Evolutionary conservation across 2,329 filamentous ascomycete species (phyloP).

Genomic region (Trichoderma breve): DNA sequence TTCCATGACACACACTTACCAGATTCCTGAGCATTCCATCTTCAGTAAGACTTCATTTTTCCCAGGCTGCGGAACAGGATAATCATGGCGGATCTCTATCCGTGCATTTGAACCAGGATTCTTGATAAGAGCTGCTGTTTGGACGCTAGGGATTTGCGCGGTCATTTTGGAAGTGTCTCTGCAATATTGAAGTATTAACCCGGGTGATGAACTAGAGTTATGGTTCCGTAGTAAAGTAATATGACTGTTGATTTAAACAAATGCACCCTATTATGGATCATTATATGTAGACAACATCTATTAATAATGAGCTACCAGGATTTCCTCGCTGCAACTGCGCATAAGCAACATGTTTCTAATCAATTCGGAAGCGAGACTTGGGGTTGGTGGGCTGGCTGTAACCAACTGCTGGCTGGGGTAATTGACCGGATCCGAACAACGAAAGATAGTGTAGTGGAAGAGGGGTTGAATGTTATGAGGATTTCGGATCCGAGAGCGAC

Average conservation of each 20-base stretch:
- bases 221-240: neutral
- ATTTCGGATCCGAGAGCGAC: neutral
- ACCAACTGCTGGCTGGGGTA: neutral
- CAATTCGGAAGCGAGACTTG: neutral
- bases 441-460: neutral
- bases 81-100: neutral
- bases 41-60: constrained; percentile 4
- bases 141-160: neutral
- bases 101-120: neutral
- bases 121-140: neutral
- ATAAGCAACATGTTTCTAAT: neutral
- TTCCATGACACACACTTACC: neutral
- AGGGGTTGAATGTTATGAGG: neutral
- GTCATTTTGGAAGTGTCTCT: neutral
- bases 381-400: neutral
- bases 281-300: neutral
- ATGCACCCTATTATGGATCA: neutral
- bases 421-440: neutral
- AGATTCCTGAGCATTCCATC: constrained; percentile 13
- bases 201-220: neutral
- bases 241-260: neutral
- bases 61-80: neutral
- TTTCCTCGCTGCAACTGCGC: neutral
- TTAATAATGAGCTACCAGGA: neutral
- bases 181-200: neutral